These are phyloP conservation scores for Nicotiana otophora DNA, from an alignment of 257 asterid species.

Conservation along the genomic window DNA sequence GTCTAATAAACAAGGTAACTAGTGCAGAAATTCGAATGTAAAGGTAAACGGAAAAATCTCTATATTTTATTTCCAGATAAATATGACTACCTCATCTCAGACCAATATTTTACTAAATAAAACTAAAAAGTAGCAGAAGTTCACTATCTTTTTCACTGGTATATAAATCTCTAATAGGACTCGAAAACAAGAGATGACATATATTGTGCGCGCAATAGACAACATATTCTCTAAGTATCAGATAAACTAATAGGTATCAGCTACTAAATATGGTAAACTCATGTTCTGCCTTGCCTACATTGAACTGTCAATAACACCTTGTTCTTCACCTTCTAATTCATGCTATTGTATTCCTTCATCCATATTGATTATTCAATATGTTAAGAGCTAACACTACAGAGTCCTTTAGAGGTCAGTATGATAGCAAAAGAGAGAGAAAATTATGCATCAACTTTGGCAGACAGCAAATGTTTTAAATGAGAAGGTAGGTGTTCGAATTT, in stretches of 20 bases:
- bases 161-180: too few relatives aligned
- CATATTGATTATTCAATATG: not conserved
- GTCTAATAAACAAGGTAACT: not conserved
- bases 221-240: not conserved
- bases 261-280: not conserved
- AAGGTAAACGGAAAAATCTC: not conserved
- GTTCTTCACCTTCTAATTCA: constrained; percentile 3
- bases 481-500: not conserved
- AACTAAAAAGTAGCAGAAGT: too few relatives aligned
- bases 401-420: not conserved
- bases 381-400: not conserved
- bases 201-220: too few relatives aligned
- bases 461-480: not conserved
- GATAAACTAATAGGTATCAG: not conserved
- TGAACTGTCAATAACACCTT: not conserved
- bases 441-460: not conserved
- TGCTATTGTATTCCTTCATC: not conserved
- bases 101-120: too few relatives aligned
- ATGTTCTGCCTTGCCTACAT: not conserved
- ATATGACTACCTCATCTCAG: not conserved
- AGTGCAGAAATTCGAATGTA: not conserved
- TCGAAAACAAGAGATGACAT: too few relatives aligned
- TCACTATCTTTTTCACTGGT: too few relatives aligned
- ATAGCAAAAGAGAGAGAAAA: not conserved
- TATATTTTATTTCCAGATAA: not conserved